These are phyloP conservation scores for Vitis riparia DNA, from an alignment of 164 flowering plant species.

Conservation along the genomic window DNA sequence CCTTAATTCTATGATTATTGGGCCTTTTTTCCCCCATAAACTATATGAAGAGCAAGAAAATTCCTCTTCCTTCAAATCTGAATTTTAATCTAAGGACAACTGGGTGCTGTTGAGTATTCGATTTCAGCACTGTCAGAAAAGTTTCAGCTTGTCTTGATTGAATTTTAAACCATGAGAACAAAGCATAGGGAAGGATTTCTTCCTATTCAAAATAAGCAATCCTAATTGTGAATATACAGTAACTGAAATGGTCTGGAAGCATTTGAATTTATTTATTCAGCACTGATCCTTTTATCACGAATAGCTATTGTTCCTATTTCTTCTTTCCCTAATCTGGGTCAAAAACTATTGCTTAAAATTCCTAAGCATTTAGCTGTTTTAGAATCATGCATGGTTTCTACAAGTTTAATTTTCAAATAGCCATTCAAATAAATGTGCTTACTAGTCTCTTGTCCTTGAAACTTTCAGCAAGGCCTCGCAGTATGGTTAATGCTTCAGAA, in stretches of 20 bases:
- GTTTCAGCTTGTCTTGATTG: no score
- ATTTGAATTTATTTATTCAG: not conserved
- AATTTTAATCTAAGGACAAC: no score
- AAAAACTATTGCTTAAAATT: not conserved
- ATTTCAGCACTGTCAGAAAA: no score
- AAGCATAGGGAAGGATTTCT: no score
- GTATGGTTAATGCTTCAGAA: slow-evolving; percentile 32
- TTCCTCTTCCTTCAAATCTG: no score
- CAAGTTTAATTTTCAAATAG: no score
- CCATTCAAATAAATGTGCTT: not conserved
- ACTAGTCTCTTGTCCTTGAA: not conserved
- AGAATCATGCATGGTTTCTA: not conserved
- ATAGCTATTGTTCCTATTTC: not conserved
- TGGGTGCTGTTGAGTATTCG: no score
- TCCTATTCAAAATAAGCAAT: not conserved
- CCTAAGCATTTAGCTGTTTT: not conserved
- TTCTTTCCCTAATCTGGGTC: not conserved
- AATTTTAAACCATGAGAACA: no score
- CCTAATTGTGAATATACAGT: not conserved
- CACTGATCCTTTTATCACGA: not conserved
- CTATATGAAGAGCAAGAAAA: no score
- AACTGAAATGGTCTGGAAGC: not conserved
- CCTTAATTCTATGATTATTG: no score
- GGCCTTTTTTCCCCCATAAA: no score
- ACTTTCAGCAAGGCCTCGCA: slow-evolving; percentile 60